These are phyloP conservation scores for Ceratocystis variospora DNA, from an alignment of 2,329 filamentous ascomycete genomes.

Conservation along the genomic window DNA sequence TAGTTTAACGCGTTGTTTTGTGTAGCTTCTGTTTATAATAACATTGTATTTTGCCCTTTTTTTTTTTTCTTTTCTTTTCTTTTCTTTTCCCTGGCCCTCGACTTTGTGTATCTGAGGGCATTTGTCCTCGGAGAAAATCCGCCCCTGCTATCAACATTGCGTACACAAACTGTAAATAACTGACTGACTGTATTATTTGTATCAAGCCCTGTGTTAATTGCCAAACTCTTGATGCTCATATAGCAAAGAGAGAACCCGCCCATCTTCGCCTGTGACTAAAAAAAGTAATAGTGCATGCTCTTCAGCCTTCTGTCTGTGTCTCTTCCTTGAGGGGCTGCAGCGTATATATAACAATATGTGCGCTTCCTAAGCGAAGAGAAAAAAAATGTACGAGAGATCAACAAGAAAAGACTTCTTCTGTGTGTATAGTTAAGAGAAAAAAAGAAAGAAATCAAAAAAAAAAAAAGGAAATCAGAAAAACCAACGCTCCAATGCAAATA, in stretches of 20 bases:
- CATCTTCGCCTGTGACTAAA: neutral
- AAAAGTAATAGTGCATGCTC: neutral
- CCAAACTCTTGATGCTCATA: neutral
- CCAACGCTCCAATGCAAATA: slow-evolving; percentile 4
- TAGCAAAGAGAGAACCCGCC: neutral
- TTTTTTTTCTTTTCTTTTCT: neutral
- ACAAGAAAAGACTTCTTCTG: neutral
- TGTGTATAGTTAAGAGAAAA: neutral
- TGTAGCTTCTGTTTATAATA: neutral
- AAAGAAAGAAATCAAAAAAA: neutral
- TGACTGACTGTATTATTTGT: neutral
- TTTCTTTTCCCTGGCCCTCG: neutral
- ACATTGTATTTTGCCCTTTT: neutral
- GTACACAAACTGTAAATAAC: neutral
- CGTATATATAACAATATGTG: neutral
- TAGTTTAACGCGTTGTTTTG: slow-evolving; percentile 4
- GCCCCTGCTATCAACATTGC: too few relatives aligned
- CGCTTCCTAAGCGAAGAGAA: neutral
- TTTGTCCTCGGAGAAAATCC: too few relatives aligned
- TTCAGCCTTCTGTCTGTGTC: neutral
- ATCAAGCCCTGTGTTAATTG: neutral
- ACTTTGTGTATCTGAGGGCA: too few relatives aligned
- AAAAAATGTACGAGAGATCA: neutral
- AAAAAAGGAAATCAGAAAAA: neutral
- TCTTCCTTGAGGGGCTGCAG: neutral